Evolutionary conservation across 129 eudicot species (phyloP).

Genomic region (Escallonia rubra): DNA sequence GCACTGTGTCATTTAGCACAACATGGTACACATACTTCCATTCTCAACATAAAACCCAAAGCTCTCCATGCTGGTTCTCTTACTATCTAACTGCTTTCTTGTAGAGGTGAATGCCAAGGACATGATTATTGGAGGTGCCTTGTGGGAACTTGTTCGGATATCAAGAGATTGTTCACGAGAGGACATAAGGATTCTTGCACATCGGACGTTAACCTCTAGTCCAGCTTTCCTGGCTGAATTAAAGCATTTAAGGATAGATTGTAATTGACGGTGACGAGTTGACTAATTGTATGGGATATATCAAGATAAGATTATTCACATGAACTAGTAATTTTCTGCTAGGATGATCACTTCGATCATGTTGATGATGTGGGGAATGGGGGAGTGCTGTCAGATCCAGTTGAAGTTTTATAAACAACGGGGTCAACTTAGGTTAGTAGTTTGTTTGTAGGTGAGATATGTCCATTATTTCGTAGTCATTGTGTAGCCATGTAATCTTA

Average conservation of each 20-base stretch:
- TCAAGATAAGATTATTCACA: constrained; percentile 3
- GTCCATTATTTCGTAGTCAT: not conserved
- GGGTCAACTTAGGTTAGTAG: constrained; percentile 7
- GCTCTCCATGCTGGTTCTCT: not conserved
- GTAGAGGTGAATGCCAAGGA: constrained; percentile 79
- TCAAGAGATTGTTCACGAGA: constrained; percentile 84
- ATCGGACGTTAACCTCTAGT: constrained; percentile 55
- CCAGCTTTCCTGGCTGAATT: constrained; percentile 61
- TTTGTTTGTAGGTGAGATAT: not conserved
- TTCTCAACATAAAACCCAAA: not conserved
- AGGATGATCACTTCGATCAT: constrained; percentile 6
- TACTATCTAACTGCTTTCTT: not conserved
- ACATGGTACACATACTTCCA: constrained; percentile 41
- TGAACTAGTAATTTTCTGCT: constrained; percentile 8
- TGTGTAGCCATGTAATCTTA: constrained; percentile 1
- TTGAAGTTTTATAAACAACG: not conserved
- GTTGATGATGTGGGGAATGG: not conserved
- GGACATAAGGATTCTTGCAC: constrained; percentile 73
- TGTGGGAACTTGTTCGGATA: constrained; percentile 93
- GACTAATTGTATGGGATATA: not conserved
- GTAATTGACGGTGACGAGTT: constrained; percentile 19
- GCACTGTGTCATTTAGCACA: constrained; percentile 95
- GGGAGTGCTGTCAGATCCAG: not conserved
- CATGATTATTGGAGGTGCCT: constrained; percentile 73
- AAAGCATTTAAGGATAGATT: constrained; percentile 57